Base-by-base conservation (phyloP, 306 rosid species). In the Vigna radiata region DNA sequence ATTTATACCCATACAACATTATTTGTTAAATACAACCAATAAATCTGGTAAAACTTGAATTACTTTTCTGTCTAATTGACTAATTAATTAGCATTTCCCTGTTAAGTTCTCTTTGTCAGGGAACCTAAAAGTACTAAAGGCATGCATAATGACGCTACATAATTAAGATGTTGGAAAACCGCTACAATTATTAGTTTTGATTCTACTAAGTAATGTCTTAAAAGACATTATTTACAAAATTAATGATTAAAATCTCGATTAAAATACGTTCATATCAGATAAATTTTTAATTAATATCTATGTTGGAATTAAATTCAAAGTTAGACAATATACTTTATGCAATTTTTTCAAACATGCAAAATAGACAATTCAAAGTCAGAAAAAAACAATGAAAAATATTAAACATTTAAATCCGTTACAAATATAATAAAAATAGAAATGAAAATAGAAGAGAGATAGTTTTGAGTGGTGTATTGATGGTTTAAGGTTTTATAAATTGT, bases 291-390 rank as follows among this genome's bases (percentile, higher is more conserved):
- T n/a, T n/a, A n/a, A n/a, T n/a, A n/a, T n/a, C n/a, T 5, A 5
- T 0, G 37, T 0, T 5, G 36, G 7, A 5, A 33, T 33, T 16
- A 25, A 11, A 41, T 54, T 64, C 50, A 39, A 41, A 16, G 48
- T 8, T 49, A 18, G 39, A 17, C 52, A 18, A 15, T 25, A 25
- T 68, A 4, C 36, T 37, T 44, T 2, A 27, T n/a, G 48, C 12
- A 8, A 4, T 65, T 63, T 63, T 65, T 63, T 63, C 68, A 53
- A 77, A 54, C 67, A 0, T 39, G 68, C 1, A 67, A 54, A 41
- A 41, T 17, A n/a, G 54, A 19, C 2, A 18, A 52, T 33, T 36
- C 4, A 39, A 55, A 72, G 67, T 56, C 55, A 53, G 56, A 77
- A 25, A 23, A 25, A 17, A 4, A 5, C 3, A 14, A 37, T 7